A percentile compares a stretch with the other conserved stretches of the same genome.
phyloP scores from a whole-genome alignment of 1,139 yeast species.

The Groenewaldozyma sp. region DNA sequence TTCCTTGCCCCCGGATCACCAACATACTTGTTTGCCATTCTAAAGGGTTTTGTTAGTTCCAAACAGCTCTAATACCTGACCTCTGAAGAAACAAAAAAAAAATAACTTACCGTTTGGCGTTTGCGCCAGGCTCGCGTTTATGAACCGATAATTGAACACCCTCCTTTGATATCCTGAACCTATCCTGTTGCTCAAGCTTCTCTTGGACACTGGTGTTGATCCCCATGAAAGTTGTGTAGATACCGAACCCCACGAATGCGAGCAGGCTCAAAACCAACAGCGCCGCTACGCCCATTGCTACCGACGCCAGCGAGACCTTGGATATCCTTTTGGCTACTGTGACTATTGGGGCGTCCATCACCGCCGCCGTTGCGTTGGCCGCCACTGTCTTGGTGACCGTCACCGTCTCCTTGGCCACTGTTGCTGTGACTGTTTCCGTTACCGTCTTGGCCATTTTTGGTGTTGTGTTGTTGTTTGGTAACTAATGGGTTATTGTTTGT shows the following conservation, averaged over 20 bases:
- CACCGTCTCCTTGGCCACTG: conserved; percentile 7
- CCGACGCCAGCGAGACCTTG: conserved; percentile 4
- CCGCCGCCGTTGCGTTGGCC: conserved; percentile 1
- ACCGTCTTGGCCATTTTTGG: too few relatives aligned
- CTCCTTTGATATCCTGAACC: conserved; percentile 10
- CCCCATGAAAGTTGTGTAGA: conserved; percentile 9
- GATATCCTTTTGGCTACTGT: conserved; percentile 1
- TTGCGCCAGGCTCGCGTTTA: conserved; percentile 7
- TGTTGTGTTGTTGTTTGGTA: too few relatives aligned
- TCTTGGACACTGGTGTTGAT: conserved; percentile 9
- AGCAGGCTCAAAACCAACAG: too few relatives aligned
- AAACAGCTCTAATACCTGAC: too few relatives aligned
- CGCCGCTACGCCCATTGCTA: neutral
- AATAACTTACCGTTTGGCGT: conserved; percentile 13
- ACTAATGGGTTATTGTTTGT: too few relatives aligned
- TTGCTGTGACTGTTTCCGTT: conserved; percentile 7
- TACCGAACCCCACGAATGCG: conserved; percentile 9
- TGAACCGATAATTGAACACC: conserved; percentile 12
- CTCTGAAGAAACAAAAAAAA: too few relatives aligned
- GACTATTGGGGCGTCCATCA: neutral
- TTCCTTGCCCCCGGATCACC: too few relatives aligned
- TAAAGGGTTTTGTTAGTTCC: too few relatives aligned
- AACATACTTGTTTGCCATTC: too few relatives aligned
- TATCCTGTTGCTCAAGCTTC: conserved; percentile 12
- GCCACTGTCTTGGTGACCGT: conserved; percentile 4